phyloP scores from a whole-genome alignment of 257 asterid species.

The Forsythia suspensa region DNA sequence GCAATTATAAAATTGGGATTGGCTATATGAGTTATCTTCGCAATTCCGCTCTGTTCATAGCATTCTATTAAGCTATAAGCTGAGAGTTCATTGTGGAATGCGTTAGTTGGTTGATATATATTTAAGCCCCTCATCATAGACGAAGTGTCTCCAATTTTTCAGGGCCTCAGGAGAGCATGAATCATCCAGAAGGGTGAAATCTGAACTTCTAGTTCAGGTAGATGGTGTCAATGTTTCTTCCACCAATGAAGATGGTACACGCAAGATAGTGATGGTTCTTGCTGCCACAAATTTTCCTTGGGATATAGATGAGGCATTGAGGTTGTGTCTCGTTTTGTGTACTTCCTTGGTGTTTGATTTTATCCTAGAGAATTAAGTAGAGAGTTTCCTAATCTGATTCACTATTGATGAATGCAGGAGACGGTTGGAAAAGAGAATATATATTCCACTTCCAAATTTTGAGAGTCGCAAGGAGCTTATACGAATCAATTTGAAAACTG shows the following conservation, averaged over 20 bases:
- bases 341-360: slow-evolving; percentile 1
- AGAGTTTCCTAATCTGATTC: slow-evolving; percentile 17
- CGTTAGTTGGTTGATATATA: too few relatives aligned
- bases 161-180: slow-evolving; percentile 99
- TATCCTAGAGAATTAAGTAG: neutral
- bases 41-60: too few relatives aligned
- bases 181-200: slow-evolving; percentile 91
- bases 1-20: neutral
- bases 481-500: slow-evolving; percentile 78
- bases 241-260: slow-evolving; percentile 92
- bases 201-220: slow-evolving; percentile 91
- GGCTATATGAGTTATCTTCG: too few relatives aligned
- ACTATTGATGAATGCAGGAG: slow-evolving; percentile 58
- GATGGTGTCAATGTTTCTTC: slow-evolving; percentile 86
- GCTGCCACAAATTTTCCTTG: slow-evolving; percentile 99
- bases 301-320: slow-evolving; percentile 99
- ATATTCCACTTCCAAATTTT: slow-evolving; percentile 90
- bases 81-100: too few relatives aligned
- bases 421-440: slow-evolving; percentile 90
- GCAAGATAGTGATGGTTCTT: slow-evolving; percentile 94
- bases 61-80: too few relatives aligned
- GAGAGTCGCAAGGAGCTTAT: slow-evolving; percentile 92
- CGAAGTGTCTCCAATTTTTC: slow-evolving; percentile 2
- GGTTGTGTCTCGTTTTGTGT: slow-evolving; percentile 45
- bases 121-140: too few relatives aligned